Base-by-base conservation (phyloP, 176 grass and related monocot genomes). In the Eremochloa ophiuroides region DNA sequence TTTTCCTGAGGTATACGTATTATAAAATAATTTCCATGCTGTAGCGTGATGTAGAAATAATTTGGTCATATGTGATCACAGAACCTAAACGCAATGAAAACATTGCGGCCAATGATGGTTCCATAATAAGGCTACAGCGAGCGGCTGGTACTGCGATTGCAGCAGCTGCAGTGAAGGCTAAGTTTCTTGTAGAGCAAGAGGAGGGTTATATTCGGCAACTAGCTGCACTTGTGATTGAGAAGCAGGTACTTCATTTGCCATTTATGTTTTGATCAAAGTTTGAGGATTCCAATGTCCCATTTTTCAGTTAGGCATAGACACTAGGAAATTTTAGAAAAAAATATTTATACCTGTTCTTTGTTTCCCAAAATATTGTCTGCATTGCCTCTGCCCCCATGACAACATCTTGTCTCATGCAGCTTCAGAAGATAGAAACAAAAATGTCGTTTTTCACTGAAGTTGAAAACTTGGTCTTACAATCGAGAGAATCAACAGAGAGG, bases 151-250 rank as follows among this genome's bases (percentile, higher is more conserved):
- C 88, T 85, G 73, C 68, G 28, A 78, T 97, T 77, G 84, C 94
- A 73, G 85, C 94, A 75, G 88, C 91, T 85, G 80, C 88, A 38
- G 91, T 97, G 44, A 97, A 97, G 63, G 81, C 94, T 76, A 91
- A 91, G 76, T 82, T 90, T 62, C 91, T 97, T 31, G 94, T 77
- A 3, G 77, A 87, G 64, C 83, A 85, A 61, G 94, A 97, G 70
- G 86, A 97, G 69, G 69, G 87, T 82, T 76, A 93, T 22, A 87
- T 97, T 60, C 23, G 29, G 71, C 77, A 55, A 73, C 80, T 93
- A 28, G 79, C 88, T 73, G 85, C 69, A 37, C 59, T 91, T 58
- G 80, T 89, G 83, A 87, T 91, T 26, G 80, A 93, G 33, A 97
- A 97, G 31, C 94, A 91, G 88, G 94, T 95, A 65, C 25, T 12